Evolutionary conservation across 768 basidiomycete genomes (phyloP), one percentile per base, ranked within the genome.

Genomic region (Suillus fuscotomentosus): DNA sequence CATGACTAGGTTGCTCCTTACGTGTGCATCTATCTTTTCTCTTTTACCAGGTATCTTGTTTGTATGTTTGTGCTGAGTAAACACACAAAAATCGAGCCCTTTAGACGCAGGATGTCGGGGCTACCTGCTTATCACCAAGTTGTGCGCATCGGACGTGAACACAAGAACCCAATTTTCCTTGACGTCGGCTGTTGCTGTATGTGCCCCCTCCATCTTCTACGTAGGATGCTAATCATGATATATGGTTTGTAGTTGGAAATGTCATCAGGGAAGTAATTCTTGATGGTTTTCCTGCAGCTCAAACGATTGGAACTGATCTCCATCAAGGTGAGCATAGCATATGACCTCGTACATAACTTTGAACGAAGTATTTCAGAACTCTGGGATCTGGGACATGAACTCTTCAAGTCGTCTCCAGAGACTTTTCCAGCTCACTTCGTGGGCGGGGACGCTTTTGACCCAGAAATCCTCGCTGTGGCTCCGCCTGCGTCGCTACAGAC

Each of bases 351-450:
- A 7, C 38, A 41, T n/a, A 11, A 14, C 2, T 42, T 31, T 31
- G 31, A 17, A 20, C 36, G 38, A 42, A 39, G 3, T 22, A 20
- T 34, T 20, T 4, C 63, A 87, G 86, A 74, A 6, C 88, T 84
- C 67, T 88, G 84, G 85, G 77, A 84, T 5, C 75, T 82, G 5
- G 87, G 88, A 1, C 86, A 88, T 68, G 78, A 83, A 45, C 73
- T 89, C 15, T 90, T 88, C 77, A 80, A 71, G 60, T 79, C 82
- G 4, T 83, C 81, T 0, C 79, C 82, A 0, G 78, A 81, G 34
- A 77, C 80, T 0, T 88, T 84, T 72, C 83, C 84, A 1, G 83
- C 79, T 0, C 72, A 77, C 0, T 88, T 88, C 70, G 61, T 88
- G 20, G 70, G 78, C 5, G 88, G 87, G 1, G 82, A 89, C 67